Conservation (phyloP, 2,329 filamentous ascomycete species). For the Talaromyces marneffei region DNA sequence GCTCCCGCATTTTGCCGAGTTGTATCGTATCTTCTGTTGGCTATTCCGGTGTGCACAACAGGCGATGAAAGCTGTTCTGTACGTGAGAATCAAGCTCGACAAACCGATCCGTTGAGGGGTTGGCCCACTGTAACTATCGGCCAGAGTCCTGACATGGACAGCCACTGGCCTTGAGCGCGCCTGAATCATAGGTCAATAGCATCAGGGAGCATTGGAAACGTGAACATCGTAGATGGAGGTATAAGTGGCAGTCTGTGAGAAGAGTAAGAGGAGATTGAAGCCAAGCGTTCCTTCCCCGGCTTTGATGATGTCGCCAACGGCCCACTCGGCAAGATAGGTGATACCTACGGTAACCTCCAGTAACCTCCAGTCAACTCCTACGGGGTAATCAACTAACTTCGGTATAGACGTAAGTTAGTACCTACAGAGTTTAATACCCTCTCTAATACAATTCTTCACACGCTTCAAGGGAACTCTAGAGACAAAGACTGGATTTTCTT, state of each 20-base stretch:
- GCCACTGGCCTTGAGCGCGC: slow-evolving; percentile 34
- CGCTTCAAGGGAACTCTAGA: too few relatives aligned
- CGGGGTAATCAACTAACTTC: too few relatives aligned
- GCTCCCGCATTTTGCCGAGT: slow-evolving; percentile 4
- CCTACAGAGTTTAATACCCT: too few relatives aligned
- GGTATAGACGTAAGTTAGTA: too few relatives aligned
- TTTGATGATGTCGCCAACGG: background rate
- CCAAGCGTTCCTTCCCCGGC: background rate
- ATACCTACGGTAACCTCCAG: too few relatives aligned
- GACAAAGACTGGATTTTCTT: too few relatives aligned
- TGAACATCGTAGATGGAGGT: background rate
- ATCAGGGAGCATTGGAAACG: background rate
- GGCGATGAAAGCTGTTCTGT: slow-evolving; percentile 30
- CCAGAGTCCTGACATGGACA: slow-evolving; percentile 35
- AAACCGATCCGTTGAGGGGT: background rate
- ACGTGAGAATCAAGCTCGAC: slow-evolving; percentile 12
- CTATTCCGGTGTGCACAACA: slow-evolving; percentile 26
- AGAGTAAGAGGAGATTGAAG: background rate
- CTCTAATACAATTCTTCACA: too few relatives aligned
- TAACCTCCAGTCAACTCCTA: too few relatives aligned
- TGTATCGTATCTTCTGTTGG: slow-evolving; percentile 18
- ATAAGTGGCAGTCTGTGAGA: background rate
- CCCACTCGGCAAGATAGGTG: too few relatives aligned
- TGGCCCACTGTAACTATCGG: slow-evolving; percentile 33
- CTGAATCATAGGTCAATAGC: slow-evolving; percentile 29